Conservation (phyloP, 2,329 filamentous ascomycete genomes). For the Sordariomycetes sp. region DNA sequence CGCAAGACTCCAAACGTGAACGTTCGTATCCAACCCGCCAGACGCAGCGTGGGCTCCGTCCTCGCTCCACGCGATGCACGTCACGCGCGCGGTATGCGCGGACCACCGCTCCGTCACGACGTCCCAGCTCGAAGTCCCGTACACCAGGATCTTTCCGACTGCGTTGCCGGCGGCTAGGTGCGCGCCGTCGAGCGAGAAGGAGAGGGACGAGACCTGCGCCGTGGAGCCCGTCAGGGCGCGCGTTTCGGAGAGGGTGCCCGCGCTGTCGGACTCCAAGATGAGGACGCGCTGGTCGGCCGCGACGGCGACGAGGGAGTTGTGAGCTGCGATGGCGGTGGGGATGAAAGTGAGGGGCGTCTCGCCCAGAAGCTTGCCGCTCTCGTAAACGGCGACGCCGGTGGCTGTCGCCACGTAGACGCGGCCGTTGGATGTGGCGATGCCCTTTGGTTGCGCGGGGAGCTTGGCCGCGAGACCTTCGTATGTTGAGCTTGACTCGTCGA, state of each 20-base stretch:
- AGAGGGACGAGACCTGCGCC: conserved; percentile 61
- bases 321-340: conserved; percentile 60
- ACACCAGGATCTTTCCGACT: conserved; percentile 79
- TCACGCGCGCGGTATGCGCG: conserved; percentile 44
- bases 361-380: conserved; percentile 46
- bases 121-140: conserved; percentile 48
- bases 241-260: conserved; percentile 36
- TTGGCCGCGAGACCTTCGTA: conserved; percentile 59
- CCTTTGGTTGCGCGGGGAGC: conserved; percentile 70
- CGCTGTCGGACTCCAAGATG: conserved; percentile 50
- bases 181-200: conserved; percentile 68
- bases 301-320: conserved; percentile 56
- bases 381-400: conserved; percentile 38
- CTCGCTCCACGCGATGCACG: conserved; percentile 59
- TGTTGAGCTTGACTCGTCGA: conserved; percentile 61
- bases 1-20: conserved; percentile 80
- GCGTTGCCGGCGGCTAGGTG: conserved; percentile 73
- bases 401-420: conserved; percentile 45
- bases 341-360: conserved; percentile 46
- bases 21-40: conserved; percentile 78
- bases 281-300: conserved; percentile 60
- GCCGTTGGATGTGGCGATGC: conserved; percentile 40
- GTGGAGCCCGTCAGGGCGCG: conserved; percentile 55
- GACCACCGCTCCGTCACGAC: conserved; percentile 66
- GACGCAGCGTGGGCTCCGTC: conserved; percentile 68